Conservation (phyloP, 2,329 filamentous ascomycete genomes). For the Knoxdaviesia proteae region DNA sequence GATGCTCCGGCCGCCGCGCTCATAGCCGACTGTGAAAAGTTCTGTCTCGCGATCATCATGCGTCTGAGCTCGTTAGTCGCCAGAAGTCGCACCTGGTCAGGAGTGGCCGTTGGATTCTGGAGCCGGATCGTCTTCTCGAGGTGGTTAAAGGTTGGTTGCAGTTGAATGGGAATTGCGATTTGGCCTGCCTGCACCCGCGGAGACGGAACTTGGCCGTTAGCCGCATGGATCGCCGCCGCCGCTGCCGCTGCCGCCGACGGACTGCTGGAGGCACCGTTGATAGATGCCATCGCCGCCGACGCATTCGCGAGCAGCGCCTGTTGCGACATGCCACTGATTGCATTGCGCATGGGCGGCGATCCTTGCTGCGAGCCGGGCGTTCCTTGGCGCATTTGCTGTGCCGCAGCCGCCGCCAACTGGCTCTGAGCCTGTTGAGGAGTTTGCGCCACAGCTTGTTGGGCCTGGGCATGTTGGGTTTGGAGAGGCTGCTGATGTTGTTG, state of each 20-base stretch:
- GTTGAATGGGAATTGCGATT: constrained; percentile 1
- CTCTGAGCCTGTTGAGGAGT: constrained; percentile 14
- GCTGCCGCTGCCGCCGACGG: neutral
- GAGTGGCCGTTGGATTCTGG: constrained; percentile 28
- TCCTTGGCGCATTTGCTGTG: constrained; percentile 14
- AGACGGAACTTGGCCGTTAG: neutral
- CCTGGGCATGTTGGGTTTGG: constrained; percentile 8
- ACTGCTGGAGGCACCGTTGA: constrained; percentile 2
- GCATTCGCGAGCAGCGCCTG: constrained; percentile 3
- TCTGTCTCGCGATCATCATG: constrained; percentile 24
- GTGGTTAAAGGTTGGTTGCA: constrained; percentile 14
- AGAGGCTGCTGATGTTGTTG: constrained; percentile 8
- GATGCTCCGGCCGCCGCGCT: constrained; percentile 28
- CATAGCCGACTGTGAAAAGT: constrained; percentile 27
- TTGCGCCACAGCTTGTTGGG: constrained; percentile 12
- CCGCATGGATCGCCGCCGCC: neutral
- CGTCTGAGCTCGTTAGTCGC: constrained; percentile 28
- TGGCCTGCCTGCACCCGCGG: constrained; percentile 13
- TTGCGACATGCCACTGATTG: constrained; percentile 11
- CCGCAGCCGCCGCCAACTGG: constrained; percentile 11
- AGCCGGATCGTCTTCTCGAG: constrained; percentile 30
- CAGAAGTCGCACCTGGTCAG: constrained; percentile 27
- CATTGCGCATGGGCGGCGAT: constrained; percentile 20
- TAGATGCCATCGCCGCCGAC: constrained; percentile 1
- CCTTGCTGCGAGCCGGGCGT: constrained; percentile 22